These are phyloP conservation scores for Gossypium thurberi DNA, from an alignment of 345 rosid species.

Conservation along the genomic window DNA sequence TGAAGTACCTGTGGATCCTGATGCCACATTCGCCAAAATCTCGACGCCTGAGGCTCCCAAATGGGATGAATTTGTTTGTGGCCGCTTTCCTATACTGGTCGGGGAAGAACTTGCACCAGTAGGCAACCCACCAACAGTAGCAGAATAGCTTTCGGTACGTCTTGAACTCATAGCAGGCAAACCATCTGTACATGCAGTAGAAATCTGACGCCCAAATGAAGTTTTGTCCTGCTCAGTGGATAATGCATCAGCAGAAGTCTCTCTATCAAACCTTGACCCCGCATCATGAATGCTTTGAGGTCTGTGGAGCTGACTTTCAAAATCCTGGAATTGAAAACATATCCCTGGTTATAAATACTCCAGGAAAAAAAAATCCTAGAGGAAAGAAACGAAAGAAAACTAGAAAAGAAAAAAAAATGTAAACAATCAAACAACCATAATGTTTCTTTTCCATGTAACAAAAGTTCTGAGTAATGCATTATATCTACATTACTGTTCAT, in stretches of 20 bases:
- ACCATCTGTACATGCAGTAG: constrained; percentile 44
- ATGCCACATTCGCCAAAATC: constrained; percentile 30
- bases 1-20: constrained; percentile 37
- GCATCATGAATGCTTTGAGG: constrained; percentile 31
- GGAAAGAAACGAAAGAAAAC: background rate
- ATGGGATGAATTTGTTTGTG: constrained; percentile 32
- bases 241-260: constrained; percentile 30
- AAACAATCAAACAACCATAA: background rate
- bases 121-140: constrained; percentile 31
- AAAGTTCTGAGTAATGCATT: background rate
- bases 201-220: constrained; percentile 28
- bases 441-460: background rate
- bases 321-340: constrained; percentile 37
- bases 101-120: constrained; percentile 33
- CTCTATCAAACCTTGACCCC: constrained; percentile 37
- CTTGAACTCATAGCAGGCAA: constrained; percentile 19
- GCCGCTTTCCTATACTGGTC: constrained; percentile 39
- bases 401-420: background rate
- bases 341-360: background rate
- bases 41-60: constrained; percentile 34
- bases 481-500: background rate
- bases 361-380: background rate
- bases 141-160: constrained; percentile 43
- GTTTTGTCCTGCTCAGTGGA: constrained; percentile 48
- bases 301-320: constrained; percentile 42